Percentiles rank a stretch among this genome's conserved stretches.
phyloP scores from a whole-genome alignment of 345 rosid genomes.

The Sisymbrium irio region DNA sequence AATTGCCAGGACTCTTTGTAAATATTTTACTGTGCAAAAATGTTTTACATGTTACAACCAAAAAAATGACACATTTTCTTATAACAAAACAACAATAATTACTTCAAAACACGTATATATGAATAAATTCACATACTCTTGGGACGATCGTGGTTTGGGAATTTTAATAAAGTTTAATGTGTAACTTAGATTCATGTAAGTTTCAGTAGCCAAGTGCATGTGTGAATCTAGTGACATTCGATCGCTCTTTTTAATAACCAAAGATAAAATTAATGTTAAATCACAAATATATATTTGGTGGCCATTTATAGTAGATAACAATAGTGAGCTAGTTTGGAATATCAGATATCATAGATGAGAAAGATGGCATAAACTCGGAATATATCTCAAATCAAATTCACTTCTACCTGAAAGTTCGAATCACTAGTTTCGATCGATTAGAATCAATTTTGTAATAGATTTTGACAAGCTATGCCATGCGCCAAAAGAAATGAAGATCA shows the following conservation, averaged over 20 bases:
- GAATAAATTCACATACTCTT: background rate
- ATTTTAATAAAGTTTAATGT: background rate
- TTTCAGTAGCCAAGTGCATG: background rate
- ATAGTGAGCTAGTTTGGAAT: background rate
- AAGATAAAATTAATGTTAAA: background rate
- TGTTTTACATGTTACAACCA: no score
- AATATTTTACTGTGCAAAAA: no score
- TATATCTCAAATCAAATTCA: slow-evolving; percentile 14
- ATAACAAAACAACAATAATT: background rate
- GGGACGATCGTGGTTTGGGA: background rate
- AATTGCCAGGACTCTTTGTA: no score
- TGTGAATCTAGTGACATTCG: background rate
- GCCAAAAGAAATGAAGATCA: slow-evolving; percentile 21
- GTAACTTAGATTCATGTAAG: background rate
- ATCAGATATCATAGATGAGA: background rate
- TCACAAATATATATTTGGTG: background rate
- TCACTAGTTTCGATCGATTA: slow-evolving; percentile 1
- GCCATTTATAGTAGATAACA: background rate
- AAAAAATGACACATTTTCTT: background rate
- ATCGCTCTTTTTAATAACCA: background rate
- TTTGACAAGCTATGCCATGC: slow-evolving; percentile 29
- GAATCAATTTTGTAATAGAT: slow-evolving; percentile 16
- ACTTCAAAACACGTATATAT: background rate
- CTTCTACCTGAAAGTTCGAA: slow-evolving; percentile 5
- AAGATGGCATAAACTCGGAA: slow-evolving; percentile 11